Evolutionary conservation across 192 early-diverging fungal species (phyloP).

Genomic region (Coemansia sp.): DNA sequence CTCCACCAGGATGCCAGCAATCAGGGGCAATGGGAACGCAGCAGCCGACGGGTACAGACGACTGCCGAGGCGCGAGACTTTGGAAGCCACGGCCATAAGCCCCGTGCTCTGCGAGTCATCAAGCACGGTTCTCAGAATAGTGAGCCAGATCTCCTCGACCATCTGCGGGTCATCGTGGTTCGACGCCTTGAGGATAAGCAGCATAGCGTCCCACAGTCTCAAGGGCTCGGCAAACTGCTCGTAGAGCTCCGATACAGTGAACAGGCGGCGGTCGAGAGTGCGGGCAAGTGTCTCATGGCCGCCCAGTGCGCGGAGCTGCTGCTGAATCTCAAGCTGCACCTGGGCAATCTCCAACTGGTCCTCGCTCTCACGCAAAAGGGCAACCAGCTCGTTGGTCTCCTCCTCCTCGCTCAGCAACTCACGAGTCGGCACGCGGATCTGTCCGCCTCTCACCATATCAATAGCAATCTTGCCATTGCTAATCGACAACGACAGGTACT

Average conservation of each 20-base stretch:
- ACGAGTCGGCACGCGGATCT: background rate
- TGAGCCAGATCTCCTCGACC: conserved; percentile 40
- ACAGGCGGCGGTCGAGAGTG: conserved; percentile 29
- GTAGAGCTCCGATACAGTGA: conserved; percentile 54
- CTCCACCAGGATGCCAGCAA: conserved; percentile 28
- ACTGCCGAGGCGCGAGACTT: conserved; percentile 26
- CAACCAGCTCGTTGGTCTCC: conserved; percentile 46
- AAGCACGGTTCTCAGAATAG: conserved; percentile 31
- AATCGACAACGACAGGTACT: conserved; percentile 67
- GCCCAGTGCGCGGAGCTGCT: conserved; percentile 18
- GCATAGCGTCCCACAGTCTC: conserved; percentile 53
- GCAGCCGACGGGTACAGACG: conserved; percentile 46
- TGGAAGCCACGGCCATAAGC: conserved; percentile 32
- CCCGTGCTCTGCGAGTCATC: conserved; percentile 32
- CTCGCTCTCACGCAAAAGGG: conserved; percentile 57
- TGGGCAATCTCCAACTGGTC: conserved; percentile 64
- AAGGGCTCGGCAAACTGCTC: conserved; percentile 58
- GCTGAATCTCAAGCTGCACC: conserved; percentile 58
- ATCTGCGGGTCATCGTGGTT: conserved; percentile 54
- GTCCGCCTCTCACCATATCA: conserved; percentile 24
- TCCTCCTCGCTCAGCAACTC: conserved; percentile 26
- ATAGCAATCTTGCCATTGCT: conserved; percentile 66
- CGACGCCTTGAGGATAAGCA: conserved; percentile 61
- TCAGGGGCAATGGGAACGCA: conserved; percentile 34
- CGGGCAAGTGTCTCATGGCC: conserved; percentile 14